phyloP scores from a whole-genome alignment of 2,329 filamentous ascomycete genomes.

The Rachicladosporium sp. region DNA sequence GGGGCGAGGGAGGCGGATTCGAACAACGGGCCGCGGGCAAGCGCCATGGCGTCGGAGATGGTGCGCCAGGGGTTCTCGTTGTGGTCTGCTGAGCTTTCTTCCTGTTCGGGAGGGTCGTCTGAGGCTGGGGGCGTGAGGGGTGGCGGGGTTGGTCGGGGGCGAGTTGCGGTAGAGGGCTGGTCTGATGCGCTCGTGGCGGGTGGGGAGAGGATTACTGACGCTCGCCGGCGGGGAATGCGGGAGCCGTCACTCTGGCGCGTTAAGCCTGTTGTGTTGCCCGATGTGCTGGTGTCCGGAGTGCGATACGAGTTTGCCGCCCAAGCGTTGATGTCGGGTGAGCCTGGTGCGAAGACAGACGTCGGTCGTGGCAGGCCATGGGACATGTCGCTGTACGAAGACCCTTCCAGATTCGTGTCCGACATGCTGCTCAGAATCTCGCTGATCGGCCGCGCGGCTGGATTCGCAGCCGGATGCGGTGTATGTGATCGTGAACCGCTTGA shows the following conservation, averaged over 20 bases:
- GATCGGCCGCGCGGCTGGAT: too few species aligned
- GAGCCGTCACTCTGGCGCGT: constrained; percentile 11
- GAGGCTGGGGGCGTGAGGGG: constrained; percentile 1
- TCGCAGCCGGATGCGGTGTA: constrained; percentile 1
- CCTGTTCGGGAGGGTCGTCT: constrained; percentile 15
- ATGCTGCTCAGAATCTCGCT: too few species aligned
- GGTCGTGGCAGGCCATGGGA: too few species aligned
- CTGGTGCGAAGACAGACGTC: too few species aligned
- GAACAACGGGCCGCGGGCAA: constrained; percentile 24
- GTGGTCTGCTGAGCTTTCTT: constrained; percentile 8
- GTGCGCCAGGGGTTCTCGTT: constrained; percentile 35
- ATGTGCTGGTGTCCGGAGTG: too few species aligned
- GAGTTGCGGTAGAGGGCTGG: constrained; percentile 4
- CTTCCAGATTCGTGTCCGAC: too few species aligned
- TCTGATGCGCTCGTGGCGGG: constrained; percentile 7
- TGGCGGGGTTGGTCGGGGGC: not conserved
- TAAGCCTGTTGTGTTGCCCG: not conserved
- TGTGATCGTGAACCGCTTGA: constrained; percentile 4
- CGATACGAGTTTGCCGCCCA: too few species aligned
- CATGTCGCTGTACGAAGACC: too few species aligned
- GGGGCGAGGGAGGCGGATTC: constrained; percentile 17
- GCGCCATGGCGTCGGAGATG: constrained; percentile 33
- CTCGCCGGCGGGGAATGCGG: constrained; percentile 26
- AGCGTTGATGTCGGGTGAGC: too few species aligned
- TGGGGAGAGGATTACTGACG: constrained; percentile 28